These are phyloP conservation scores for Neurospora sp. DNA, from an alignment of 495 filamentous ascomycete species.

Conservation along the genomic window DNA sequence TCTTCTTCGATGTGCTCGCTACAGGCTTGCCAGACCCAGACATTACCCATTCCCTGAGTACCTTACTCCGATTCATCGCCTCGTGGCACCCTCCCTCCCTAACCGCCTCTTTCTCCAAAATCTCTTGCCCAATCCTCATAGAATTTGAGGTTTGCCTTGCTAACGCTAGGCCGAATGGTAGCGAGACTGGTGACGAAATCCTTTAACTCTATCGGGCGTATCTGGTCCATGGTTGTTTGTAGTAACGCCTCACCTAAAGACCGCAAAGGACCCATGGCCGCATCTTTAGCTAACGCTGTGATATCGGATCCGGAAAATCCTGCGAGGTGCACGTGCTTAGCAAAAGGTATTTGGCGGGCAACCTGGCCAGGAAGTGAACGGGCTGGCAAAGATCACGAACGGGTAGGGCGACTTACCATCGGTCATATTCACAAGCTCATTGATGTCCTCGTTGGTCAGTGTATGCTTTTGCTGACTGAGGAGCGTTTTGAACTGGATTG, in stretches of 20 bases:
- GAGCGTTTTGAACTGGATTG: slow-evolving; percentile 64
- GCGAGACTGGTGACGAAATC: slow-evolving; percentile 81
- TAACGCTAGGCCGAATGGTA: slow-evolving; percentile 87
- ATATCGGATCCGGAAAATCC: slow-evolving; percentile 97
- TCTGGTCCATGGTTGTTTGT: slow-evolving; percentile 86
- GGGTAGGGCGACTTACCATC: slow-evolving; percentile 51
- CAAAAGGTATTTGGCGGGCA: background rate
- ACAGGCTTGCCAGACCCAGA: background rate
- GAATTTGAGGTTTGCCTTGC: slow-evolving; percentile 65
- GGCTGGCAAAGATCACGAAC: background rate
- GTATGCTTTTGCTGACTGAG: slow-evolving; percentile 81
- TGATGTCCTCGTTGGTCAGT: slow-evolving; percentile 63
- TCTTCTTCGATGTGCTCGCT: background rate
- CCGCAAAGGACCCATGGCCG: slow-evolving; percentile 92
- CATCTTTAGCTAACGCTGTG: slow-evolving; percentile 93
- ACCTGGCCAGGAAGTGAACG: background rate
- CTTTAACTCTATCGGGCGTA: slow-evolving; percentile 68
- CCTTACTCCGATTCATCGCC: background rate
- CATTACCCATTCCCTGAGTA: background rate
- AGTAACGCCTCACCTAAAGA: slow-evolving; percentile 85
- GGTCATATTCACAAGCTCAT: slow-evolving; percentile 67
- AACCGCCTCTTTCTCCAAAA: slow-evolving; percentile 87
- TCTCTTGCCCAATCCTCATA: slow-evolving; percentile 93
- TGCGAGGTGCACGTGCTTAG: slow-evolving; percentile 22
- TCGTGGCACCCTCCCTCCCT: slow-evolving; percentile 10